Conservation (phyloP, 176 grass and related monocot genomes). For the Panicum miliaceum region DNA sequence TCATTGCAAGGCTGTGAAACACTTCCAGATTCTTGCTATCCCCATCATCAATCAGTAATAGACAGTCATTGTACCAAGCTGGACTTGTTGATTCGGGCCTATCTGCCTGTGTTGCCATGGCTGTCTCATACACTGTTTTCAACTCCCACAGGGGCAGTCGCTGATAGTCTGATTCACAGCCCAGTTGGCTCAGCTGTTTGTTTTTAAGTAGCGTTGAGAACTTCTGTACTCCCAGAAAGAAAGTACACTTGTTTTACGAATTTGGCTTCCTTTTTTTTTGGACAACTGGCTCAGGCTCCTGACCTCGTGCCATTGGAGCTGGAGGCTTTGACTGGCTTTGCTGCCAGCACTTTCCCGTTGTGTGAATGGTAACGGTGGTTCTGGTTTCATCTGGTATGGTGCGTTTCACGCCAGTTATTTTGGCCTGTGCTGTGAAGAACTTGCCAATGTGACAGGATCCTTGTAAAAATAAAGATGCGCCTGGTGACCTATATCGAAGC, state of each 20-base stretch:
- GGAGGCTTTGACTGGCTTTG: too few relatives aligned
- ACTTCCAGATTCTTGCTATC: not conserved
- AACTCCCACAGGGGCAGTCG: not conserved
- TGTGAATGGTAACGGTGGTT: too few relatives aligned
- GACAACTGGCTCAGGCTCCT: not conserved
- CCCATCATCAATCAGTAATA: not conserved
- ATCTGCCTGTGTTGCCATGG: not conserved
- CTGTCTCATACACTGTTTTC: constrained; percentile 3
- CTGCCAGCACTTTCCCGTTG: too few relatives aligned
- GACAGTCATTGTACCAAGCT: not conserved
- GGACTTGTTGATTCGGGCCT: not conserved
- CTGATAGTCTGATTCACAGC: constrained; percentile 21
- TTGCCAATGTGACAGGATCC: too few relatives aligned
- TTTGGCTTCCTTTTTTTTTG: not conserved
- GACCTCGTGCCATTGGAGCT: too few relatives aligned
- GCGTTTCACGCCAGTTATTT: not conserved
- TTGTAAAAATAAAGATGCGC: too few relatives aligned
- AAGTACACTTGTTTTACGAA: not conserved
- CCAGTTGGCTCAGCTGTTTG: not conserved
- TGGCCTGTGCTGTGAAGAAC: too few relatives aligned
- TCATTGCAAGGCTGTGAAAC: constrained; percentile 66
- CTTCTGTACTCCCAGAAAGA: constrained; percentile 5
- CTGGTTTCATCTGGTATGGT: too few relatives aligned
- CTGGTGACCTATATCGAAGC: too few relatives aligned
- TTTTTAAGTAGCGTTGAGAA: constrained; percentile 27